Evolutionary conservation across 192 early-diverging fungal genomes (phyloP), one percentile per base, ranked within the genome.

Genomic region (Ambispora gerdemannii): DNA sequence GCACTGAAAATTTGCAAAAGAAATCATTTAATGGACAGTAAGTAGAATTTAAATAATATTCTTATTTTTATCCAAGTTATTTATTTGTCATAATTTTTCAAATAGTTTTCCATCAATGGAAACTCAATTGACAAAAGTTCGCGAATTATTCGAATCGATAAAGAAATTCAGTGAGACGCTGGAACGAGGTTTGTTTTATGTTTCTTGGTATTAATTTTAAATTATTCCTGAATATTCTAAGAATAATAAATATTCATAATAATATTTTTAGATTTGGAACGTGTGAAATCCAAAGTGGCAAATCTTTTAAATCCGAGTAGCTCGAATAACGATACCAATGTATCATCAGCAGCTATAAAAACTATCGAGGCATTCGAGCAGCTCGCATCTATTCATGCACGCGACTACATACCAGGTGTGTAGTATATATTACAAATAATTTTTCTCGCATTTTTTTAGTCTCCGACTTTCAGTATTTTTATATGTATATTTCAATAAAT

Each of bases 321-420:
- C 58, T 31, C 36, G 35, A 0, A 33, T 74, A 38, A 17, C 34
- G n/a, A 73, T 74, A 49, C 66, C 7, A n/a, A n/a, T n/a, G 47
- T 63, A 50, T 75, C 73, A 3, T 49, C 77, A 33, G 50, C 43
- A 35, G 63, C 75, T 1, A 76, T 67, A 17, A 74, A 76, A 8
- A 74, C 73, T 2, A 55, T 82, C 1, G 82, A 86, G 47, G 74
- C 82, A n/a, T 63, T 85, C 27, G 72, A 76, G 3, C 76, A 78
- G 33, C 71, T 86, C 19, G 82, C 82, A 0, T 67, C 74, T 0
- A 76, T 82, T 28, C 81, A 86, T 49, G 55, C 60, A 0, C 67
- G 55, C 3, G 84, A 86, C 7, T 83, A 83, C 67, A 28, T 80
- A 1, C 71, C 79, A 25, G 70, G 70, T 56, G 49, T 19, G 22